These are phyloP conservation scores for Aechmea fasciata DNA, from an alignment of 176 grass and related monocot species.

Conservation along the genomic window DNA sequence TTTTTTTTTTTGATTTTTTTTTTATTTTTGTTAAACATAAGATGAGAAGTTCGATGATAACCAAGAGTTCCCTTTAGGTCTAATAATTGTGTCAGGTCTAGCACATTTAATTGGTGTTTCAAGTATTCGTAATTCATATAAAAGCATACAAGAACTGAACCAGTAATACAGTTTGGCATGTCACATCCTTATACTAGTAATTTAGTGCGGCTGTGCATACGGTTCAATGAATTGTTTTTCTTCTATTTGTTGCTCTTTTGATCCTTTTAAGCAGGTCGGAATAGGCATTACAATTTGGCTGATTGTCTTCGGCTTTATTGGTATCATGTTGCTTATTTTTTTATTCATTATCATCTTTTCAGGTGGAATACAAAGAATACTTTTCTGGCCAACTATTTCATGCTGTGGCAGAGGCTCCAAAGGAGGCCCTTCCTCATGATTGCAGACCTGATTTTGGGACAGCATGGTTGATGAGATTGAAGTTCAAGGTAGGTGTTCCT, in stretches of 20 bases:
- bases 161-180: neutral
- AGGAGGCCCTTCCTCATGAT: conserved; percentile 72
- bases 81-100: neutral
- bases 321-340: neutral
- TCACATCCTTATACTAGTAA: no score
- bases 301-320: neutral
- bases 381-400: conserved; percentile 89
- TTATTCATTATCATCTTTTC: conserved; percentile 6
- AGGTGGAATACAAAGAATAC: conserved; percentile 96
- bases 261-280: no score
- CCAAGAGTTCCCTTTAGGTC: neutral
- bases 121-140: no score
- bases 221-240: no score
- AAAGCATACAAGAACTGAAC: neutral
- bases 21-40: neutral
- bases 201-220: no score
- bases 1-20: no score
- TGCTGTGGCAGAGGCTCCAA: conserved; percentile 76
- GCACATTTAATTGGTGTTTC: neutral
- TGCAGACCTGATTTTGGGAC: conserved; percentile 79
- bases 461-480: conserved; percentile 55
- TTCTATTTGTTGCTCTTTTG: no score
- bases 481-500: conserved; percentile 59
- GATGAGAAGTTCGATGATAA: neutral
- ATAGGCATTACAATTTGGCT: neutral